Conservation (phyloP, 2,329 filamentous ascomycete genomes). For the Fusarium sp. region DNA sequence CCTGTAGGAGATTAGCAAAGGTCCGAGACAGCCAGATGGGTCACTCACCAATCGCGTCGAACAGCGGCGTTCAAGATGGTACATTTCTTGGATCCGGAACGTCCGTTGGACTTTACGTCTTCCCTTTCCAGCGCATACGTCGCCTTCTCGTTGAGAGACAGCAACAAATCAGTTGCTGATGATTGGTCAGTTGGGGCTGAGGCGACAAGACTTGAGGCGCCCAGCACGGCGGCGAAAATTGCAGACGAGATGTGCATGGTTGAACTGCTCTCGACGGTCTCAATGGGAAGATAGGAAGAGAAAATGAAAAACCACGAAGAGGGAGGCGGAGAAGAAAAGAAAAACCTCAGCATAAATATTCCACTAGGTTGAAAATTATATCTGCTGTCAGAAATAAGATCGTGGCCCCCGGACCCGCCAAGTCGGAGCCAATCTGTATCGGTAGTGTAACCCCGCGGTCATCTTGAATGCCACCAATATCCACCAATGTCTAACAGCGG, state of each 20-base stretch:
- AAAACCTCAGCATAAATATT: neutral
- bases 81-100: neutral
- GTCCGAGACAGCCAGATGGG: rapidly evolving
- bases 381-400: neutral
- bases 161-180: neutral
- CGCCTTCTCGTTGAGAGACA: neutral
- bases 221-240: neutral
- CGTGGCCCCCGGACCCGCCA: neutral
- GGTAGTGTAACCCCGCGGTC: neutral
- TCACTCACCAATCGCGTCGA: neutral
- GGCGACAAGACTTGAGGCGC: neutral
- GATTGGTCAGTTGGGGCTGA: neutral
- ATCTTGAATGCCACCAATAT: neutral
- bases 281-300: rapidly evolving
- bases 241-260: neutral
- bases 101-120: rapidly evolving
- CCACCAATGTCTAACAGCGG: neutral
- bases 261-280: rapidly evolving
- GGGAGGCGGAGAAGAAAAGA: neutral
- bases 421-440: neutral
- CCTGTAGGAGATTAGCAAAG: neutral
- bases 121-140: neutral
- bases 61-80: neutral
- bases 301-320: rapidly evolving
- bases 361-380: neutral